These are phyloP conservation scores for Pythium chondricola DNA, from an alignment of 352 stramenopile genomes.

Conservation along the genomic window DNA sequence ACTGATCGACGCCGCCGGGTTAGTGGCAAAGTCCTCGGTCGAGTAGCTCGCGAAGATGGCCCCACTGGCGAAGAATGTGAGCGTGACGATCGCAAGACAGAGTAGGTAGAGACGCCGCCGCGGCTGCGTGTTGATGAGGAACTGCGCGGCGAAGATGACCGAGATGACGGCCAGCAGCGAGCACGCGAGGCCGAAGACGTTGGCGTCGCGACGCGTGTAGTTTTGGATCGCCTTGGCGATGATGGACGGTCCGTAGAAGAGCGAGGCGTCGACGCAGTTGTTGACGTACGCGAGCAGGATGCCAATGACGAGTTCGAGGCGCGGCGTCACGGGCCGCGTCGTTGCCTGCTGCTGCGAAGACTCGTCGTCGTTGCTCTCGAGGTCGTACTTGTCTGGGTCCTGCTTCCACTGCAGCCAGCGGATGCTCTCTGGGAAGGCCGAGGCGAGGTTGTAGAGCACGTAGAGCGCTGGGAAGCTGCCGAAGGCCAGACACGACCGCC, in stretches of 20 bases:
- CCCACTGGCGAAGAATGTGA: conserved; percentile 59
- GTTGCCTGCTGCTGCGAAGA: background rate
- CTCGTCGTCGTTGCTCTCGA: conserved; percentile 24
- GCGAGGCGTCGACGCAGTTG: conserved; percentile 82
- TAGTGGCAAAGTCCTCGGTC: conserved; percentile 50
- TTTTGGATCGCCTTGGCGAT: conserved; percentile 57
- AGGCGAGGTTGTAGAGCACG: conserved; percentile 71
- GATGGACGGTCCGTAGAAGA: conserved; percentile 86
- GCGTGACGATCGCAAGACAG: conserved; percentile 58
- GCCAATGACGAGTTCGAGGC: conserved; percentile 66
- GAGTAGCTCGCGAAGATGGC: conserved; percentile 66
- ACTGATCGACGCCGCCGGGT: conserved; percentile 32
- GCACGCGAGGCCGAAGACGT: conserved; percentile 71
- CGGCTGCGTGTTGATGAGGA: conserved; percentile 62
- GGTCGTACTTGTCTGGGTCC: conserved; percentile 39
- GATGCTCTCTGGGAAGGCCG: conserved; percentile 71
- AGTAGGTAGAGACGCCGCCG: conserved; percentile 68
- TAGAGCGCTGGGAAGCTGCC: conserved; percentile 67
- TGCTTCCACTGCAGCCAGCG: conserved; percentile 73
- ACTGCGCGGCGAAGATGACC: conserved; percentile 58
- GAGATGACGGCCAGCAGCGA: conserved; percentile 59
- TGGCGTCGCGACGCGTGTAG: conserved; percentile 59
- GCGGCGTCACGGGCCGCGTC: conserved; percentile 14
- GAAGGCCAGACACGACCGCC: conserved; percentile 65
- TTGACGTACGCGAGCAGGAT: conserved; percentile 82